Base-by-base conservation (phyloP, 495 filamentous ascomycete species). In the Barbatosphaeria neglecta region DNA sequence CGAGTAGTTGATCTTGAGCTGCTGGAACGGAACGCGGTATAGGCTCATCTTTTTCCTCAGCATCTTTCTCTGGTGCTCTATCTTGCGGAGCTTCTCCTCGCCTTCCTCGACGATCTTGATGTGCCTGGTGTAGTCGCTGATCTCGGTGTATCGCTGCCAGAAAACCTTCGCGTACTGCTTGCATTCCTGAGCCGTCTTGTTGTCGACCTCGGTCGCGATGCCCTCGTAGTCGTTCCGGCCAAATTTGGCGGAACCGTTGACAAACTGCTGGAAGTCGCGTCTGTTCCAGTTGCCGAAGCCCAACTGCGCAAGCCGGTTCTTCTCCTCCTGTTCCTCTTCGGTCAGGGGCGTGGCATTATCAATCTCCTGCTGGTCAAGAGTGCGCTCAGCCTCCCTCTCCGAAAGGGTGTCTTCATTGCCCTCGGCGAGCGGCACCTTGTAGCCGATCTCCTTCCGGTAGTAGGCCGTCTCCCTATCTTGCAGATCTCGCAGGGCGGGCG, bases 1-100 rank as follows among this genome's bases (percentile, higher is more conserved):
- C 0, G 88, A 92, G 63, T 99, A 99, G 67, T 92, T 95, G 68
- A 99, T 87, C 72, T 94, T 95, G 46, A 99, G 77, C 64, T 99
- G 93, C 64, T 97, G 90, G 3, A 99, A 75, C 23, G 93, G 93
- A 37, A 96, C 90, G 5, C 90, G 87, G 61, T 95, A 97, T 76
- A 90, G 87, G 51, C 81, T 73, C 74, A 99, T 81, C 76, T 99
- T 99, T 75, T 86, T 90, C 42, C 81, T 76, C 31, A 99, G 75
- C 83, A 99, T 86, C 69, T 90, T 88, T 44, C 87, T 81, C 61
- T 97, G 90, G 59, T 95, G 87, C 50, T 87, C 83, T 50, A 87
- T 83, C 69, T 90, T 94, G 20, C 81, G 78, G 45, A 83, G 77
- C 50, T 88, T 86, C 54, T 92, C 86, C 62, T 99, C 93, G 35